Conservation (phyloP, 192 early-diverging fungal species). For the Backusella macrospora region DNA sequence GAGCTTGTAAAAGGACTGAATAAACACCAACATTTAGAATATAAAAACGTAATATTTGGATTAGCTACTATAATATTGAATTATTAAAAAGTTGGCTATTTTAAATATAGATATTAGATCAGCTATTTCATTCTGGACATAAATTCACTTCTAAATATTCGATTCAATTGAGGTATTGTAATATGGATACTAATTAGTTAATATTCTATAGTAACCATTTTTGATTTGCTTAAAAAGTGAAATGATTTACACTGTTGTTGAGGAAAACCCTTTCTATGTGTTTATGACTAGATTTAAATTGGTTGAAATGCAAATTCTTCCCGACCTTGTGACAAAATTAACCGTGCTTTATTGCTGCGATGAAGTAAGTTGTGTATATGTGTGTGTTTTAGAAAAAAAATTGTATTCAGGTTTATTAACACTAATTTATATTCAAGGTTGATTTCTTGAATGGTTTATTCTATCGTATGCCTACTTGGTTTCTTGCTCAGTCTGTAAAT, state of each 20-base stretch:
- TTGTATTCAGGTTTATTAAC: no score
- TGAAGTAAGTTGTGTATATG: slow-evolving; percentile 11
- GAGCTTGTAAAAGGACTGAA: slow-evolving; percentile 8
- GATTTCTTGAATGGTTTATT: slow-evolving; percentile 37
- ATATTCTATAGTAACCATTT: neutral
- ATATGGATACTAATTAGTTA: neutral
- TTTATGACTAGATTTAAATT: slow-evolving; percentile 30
- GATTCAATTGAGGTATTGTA: slow-evolving; percentile 27
- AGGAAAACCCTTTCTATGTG: slow-evolving; percentile 28
- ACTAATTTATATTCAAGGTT: neutral
- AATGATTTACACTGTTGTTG: slow-evolving; percentile 30
- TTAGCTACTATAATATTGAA: neutral
- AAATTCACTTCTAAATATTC: slow-evolving; percentile 18
- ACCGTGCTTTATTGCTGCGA: slow-evolving; percentile 35
- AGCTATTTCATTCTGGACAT: slow-evolving; percentile 20
- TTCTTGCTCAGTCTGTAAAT: slow-evolving; percentile 25
- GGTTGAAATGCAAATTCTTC: slow-evolving; percentile 30
- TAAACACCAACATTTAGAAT: slow-evolving; percentile 5
- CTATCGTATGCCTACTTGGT: slow-evolving; percentile 25
- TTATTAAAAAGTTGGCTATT: neutral
- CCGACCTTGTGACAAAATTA: slow-evolving; percentile 31
- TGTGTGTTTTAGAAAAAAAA: no score
- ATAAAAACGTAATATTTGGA: slow-evolving; percentile 8
- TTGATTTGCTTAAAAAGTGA: slow-evolving; percentile 19
- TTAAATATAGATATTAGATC: slow-evolving; percentile 17